phyloP scores from a whole-genome alignment of 495 filamentous ascomycete genomes.

The Lepidopterella palustris region DNA sequence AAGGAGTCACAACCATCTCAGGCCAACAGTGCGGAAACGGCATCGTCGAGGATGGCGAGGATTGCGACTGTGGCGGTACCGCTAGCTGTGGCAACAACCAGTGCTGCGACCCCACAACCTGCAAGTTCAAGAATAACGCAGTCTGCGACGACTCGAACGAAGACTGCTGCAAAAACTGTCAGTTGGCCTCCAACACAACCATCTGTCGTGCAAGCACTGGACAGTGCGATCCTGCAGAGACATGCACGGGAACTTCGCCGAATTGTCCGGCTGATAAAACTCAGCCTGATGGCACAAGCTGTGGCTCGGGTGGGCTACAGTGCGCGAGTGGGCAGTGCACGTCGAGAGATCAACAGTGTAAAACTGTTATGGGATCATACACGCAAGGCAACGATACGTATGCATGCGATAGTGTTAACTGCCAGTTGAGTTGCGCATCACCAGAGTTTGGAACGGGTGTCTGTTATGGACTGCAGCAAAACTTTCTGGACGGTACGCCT shows the following conservation, averaged over 20 bases:
- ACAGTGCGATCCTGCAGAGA: conserved; percentile 76
- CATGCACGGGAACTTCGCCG: conserved; percentile 65
- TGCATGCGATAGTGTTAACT: conserved; percentile 69
- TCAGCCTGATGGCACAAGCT: conserved; percentile 60
- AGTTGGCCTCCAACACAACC: conserved; percentile 56
- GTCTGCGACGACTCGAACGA: conserved; percentile 89
- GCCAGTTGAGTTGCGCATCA: conserved; percentile 68
- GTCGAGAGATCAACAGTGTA: conserved; percentile 84
- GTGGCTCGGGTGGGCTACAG: conserved; percentile 55
- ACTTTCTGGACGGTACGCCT: conserved; percentile 88
- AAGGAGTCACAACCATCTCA: conserved; percentile 75
- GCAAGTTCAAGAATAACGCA: conserved; percentile 69
- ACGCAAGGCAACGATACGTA: conserved; percentile 70
- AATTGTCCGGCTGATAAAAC: conserved; percentile 67
- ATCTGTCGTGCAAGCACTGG: conserved; percentile 77
- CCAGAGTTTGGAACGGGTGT: conserved; percentile 56
- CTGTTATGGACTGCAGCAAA: conserved; percentile 75
- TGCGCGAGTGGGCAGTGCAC: conserved; percentile 96
- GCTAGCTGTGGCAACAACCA: conserved; percentile 61
- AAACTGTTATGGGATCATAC: conserved; percentile 73
- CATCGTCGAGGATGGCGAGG: conserved; percentile 88
- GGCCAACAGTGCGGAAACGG: conserved; percentile 90
- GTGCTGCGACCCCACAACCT: conserved; percentile 84
- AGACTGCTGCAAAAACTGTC: conserved; percentile 77
- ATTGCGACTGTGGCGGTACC: conserved; percentile 88